Base-by-base conservation (phyloP, 2,329 filamentous ascomycete genomes). In the Hypoxylon sp. region DNA sequence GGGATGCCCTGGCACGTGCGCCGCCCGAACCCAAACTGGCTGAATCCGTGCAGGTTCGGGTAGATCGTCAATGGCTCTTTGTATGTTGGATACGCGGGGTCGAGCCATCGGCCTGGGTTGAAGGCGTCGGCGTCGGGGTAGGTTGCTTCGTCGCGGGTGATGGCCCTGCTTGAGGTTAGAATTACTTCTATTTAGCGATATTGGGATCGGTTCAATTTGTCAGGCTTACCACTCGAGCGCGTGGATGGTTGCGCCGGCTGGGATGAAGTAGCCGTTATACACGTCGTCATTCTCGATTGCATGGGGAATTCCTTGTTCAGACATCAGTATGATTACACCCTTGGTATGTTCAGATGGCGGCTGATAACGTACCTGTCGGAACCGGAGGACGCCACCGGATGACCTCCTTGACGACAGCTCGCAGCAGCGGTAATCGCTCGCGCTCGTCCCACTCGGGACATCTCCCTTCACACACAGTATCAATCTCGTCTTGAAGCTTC, bases 361-460 rank as follows among this genome's bases (percentile, higher is more conserved):
- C n/a, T n/a, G 16, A 15, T 11, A 19, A 61, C 70, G 26, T 53
- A 73, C 78, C 77, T 23, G 78, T 81, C 4, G 79, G 78, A 7
- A 81, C 78, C 3, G 78, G 77, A 19, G 78, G 78, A 41, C 78
- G 70, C 77, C 78, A 82, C n/a, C 80, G 72, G 13, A 81, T 70
- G 0, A 73, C 71, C 63, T 83, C 78, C 62, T 80, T 78, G 26
- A 80, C 73, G 7, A 76, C 71, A 1, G 78, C 78, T 16, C 77
- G 69, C 29, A 80, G 64, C 50, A 75, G 57, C 3, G 78, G 78
- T 31, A 81, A 51, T 17, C 70, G 70, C 30, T 76, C 73, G 25
- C 75, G 67, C 45, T 81, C 76, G 21, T 72, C 69, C 69, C 78
- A 78, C 42, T 70, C 68, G 0, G 79, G 78, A 43, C 78, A 73